Conservation (phyloP, 306 rosid genomes). For the Prunus armeniaca region DNA sequence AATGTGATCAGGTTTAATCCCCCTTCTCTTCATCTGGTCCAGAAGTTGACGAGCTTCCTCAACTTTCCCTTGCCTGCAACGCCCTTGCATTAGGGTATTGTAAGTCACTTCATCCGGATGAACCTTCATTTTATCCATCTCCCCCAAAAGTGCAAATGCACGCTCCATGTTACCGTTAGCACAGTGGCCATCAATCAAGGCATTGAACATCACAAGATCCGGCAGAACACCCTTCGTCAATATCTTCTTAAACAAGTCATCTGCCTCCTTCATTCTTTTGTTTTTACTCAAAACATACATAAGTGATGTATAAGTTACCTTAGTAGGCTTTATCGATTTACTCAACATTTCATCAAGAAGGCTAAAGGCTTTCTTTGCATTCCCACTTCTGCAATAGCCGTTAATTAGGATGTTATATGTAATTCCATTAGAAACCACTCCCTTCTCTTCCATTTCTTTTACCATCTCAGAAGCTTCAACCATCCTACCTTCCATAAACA, state of each 20-base stretch:
- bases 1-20: constrained; percentile 76
- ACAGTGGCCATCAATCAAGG: constrained; percentile 82
- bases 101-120: constrained; percentile 75
- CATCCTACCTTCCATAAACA: constrained; percentile 62
- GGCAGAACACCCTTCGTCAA: constrained; percentile 50
- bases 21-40: constrained; percentile 74
- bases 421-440: constrained; percentile 58
- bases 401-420: constrained; percentile 78
- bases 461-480: constrained; percentile 57
- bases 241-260: constrained; percentile 57
- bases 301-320: constrained; percentile 75
- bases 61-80: constrained; percentile 73
- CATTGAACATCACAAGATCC: constrained; percentile 70
- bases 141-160: constrained; percentile 61
- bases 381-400: constrained; percentile 70
- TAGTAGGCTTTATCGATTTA: constrained; percentile 52
- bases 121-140: constrained; percentile 68
- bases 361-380: constrained; percentile 59
- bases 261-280: constrained; percentile 69
- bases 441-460: constrained; percentile 61
- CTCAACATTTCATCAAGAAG: constrained; percentile 61
- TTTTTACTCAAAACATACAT: constrained; percentile 57
- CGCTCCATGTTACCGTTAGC: constrained; percentile 49
- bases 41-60: constrained; percentile 81
- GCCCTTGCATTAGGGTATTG: constrained; percentile 89